These are phyloP conservation scores for Verticillium nubilum DNA, from an alignment of 2,329 filamentous ascomycete genomes.

Conservation along the genomic window DNA sequence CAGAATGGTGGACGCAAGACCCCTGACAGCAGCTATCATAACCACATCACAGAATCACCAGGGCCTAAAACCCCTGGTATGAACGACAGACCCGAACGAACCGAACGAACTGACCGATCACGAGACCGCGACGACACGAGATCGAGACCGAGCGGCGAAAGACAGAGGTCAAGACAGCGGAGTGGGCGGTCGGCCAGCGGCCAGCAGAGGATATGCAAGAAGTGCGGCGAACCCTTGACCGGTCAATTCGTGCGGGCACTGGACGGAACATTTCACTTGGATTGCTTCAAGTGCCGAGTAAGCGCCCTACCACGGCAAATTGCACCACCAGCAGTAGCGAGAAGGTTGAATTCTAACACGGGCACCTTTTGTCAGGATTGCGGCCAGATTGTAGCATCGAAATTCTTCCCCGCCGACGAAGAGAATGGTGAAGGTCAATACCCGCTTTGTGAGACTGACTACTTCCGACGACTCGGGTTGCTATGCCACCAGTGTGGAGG, in stretches of 20 bases:
- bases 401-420: slow-evolving; percentile 96
- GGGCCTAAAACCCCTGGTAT: slow-evolving; percentile 17
- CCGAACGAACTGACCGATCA: slow-evolving; percentile 15
- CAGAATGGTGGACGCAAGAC: slow-evolving; percentile 29
- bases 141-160: slow-evolving; percentile 51
- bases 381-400: slow-evolving; percentile 92
- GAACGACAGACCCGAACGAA: slow-evolving; percentile 14
- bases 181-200: slow-evolving; percentile 52
- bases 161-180: slow-evolving; percentile 50
- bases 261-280: slow-evolving; percentile 89
- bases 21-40: slow-evolving; percentile 28
- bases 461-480: slow-evolving; percentile 86
- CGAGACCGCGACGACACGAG: slow-evolving; percentile 36
- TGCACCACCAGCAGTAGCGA: background rate
- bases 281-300: slow-evolving; percentile 97
- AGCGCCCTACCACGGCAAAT: background rate
- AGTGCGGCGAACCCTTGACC: slow-evolving; percentile 81
- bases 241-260: slow-evolving; percentile 95
- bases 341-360: slow-evolving; percentile 4
- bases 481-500: slow-evolving; percentile 90
- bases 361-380: slow-evolving; percentile 63
- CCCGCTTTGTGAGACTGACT: slow-evolving; percentile 95
- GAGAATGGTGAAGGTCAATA: slow-evolving; percentile 83
- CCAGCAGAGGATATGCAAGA: slow-evolving; percentile 67
- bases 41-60: slow-evolving; percentile 28